phyloP scores from a whole-genome alignment of 306 rosid genomes.

The Aeschynomene evenia region DNA sequence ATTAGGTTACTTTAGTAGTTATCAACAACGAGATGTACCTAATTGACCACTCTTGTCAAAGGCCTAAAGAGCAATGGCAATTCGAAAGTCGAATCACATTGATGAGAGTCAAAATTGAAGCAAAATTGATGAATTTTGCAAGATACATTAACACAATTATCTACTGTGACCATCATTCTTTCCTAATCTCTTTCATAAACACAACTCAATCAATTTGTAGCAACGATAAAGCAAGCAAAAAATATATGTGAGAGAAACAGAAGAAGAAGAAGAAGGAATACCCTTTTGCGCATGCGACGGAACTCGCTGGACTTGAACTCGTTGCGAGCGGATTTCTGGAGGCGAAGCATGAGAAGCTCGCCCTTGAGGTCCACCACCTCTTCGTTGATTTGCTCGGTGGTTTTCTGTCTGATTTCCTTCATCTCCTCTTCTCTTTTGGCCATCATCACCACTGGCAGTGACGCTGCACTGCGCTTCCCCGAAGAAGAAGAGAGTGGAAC shows the following conservation, averaged over 20 bases:
- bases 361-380: slow-evolving; percentile 90
- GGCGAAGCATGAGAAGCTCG: slow-evolving; percentile 86
- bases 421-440: slow-evolving; percentile 75
- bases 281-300: slow-evolving; percentile 85
- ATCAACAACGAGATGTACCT: neutral
- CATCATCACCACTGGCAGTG: slow-evolving; percentile 71
- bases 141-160: neutral
- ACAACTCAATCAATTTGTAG: neutral
- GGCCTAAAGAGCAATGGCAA: neutral
- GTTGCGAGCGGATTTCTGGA: slow-evolving; percentile 74
- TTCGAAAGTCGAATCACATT: too few relatives aligned
- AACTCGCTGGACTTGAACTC: slow-evolving; percentile 89
- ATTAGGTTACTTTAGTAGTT: neutral
- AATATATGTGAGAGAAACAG: neutral
- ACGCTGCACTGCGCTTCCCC: slow-evolving; percentile 25
- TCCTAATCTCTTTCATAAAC: slow-evolving; percentile 16
- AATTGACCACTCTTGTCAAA: neutral
- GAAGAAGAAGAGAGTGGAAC: slow-evolving; percentile 19
- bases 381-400: slow-evolving; percentile 73
- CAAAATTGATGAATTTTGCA: neutral
- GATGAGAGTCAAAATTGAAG: neutral
- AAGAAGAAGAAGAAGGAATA: slow-evolving; percentile 16
- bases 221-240: neutral
- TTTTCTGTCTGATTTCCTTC: slow-evolving; percentile 66
- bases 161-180: neutral